Conservation (phyloP, 1,139 yeast species). For the Hemisphaericaspora lyxosophila region DNA sequence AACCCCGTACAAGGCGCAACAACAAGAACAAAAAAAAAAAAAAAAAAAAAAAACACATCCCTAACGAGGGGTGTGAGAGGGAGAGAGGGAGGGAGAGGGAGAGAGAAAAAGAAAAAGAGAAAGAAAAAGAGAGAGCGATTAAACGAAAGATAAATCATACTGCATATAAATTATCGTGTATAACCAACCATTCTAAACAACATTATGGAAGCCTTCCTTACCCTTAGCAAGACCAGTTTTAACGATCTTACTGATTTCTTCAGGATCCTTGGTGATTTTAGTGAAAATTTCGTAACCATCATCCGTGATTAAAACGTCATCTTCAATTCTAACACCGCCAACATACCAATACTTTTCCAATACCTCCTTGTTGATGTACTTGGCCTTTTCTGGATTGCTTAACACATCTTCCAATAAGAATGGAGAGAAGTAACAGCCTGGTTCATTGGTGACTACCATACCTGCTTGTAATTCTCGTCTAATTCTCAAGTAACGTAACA, state of each 20-base stretch:
- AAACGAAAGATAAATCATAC: too few species aligned
- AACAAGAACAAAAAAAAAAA: too few species aligned
- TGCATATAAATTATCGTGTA: too few species aligned
- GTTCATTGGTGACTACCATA: slow-evolving; percentile 93
- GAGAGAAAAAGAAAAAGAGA: too few species aligned
- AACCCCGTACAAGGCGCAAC: too few species aligned
- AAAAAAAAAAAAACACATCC: too few species aligned
- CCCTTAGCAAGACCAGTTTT: slow-evolving; percentile 57
- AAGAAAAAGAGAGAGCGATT: too few species aligned
- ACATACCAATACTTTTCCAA: slow-evolving; percentile 78
- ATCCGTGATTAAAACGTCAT: slow-evolving; percentile 77
- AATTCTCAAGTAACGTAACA: slow-evolving; percentile 73
- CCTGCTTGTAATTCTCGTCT: slow-evolving; percentile 70
- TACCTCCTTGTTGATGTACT: slow-evolving; percentile 63
- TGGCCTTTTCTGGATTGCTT: slow-evolving; percentile 53
- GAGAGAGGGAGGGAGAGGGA: too few species aligned
- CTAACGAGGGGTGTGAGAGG: too few species aligned
- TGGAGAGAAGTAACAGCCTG: slow-evolving; percentile 90
- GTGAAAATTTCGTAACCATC: slow-evolving; percentile 82
- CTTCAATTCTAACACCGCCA: slow-evolving; percentile 97
- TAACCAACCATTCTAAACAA: too few species aligned
- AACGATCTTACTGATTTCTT: slow-evolving; percentile 75
- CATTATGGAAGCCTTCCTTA: slow-evolving; percentile 56
- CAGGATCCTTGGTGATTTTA: slow-evolving; percentile 78
- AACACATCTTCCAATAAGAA: slow-evolving; percentile 69